Evolutionary conservation across 139 green algal species (phyloP), one percentile per base, ranked within the genome.

Genomic region (Micractinium sp.): DNA sequence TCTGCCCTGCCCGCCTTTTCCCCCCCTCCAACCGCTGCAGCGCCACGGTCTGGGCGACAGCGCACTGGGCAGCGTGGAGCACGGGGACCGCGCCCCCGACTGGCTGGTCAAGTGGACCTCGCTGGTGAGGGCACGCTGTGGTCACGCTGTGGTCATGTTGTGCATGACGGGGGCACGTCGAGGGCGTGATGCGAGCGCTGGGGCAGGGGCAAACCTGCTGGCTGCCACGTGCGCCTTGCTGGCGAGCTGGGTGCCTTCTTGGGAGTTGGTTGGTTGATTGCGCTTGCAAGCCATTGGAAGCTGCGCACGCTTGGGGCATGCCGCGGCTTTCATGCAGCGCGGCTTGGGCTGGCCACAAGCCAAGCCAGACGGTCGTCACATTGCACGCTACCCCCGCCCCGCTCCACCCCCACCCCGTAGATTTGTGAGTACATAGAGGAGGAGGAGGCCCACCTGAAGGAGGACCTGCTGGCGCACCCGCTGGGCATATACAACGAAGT

Each of bases 81-180:
- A 63, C 18, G 85, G 90, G 22, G 76, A 85, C 33, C 85, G 87
- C 23, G 90, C 94, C 15, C 95, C 96, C 12, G 73, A 82, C 36
- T 98, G 96, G 96, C 85, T 98, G n/a, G 78, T 94, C 61, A 98
- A 98, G 91, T 98, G 96, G 96, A 94, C 94, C 0, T 91, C 94
- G 5, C 89, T 98, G 66, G 83, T 90, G 47, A 61, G 86, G 90
- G 71, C 27, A 36, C 71, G 71, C 2, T 5, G 12, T 25, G 63
- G 9, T 16, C 16, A 33, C 1, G 67, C 4, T 22, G 67, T 35
- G 23, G 13, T 23, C 9, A 77, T 39, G 31, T 22, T 16, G 71
- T 15, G 31, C 33, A 27, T 77, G 71, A 0, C 20, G 71, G 71
- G 18, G 31, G 31, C 71, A 1, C n/a, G 23, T 12, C 20, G 14